phyloP scores from a whole-genome alignment of 177 flowering plant genomes.

The Vitis hybrid region DNA sequence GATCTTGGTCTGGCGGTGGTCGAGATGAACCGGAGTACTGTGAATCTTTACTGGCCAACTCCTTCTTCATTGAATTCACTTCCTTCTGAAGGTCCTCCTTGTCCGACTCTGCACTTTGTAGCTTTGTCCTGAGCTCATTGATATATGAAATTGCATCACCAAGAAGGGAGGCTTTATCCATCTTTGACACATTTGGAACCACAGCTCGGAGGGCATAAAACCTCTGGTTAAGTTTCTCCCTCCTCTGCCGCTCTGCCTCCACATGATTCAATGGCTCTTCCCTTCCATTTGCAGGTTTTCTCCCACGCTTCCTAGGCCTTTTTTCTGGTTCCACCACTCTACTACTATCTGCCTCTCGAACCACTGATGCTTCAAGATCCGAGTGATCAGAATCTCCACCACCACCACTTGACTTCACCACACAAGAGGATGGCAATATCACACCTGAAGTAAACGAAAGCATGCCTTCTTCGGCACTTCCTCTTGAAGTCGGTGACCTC shows the following conservation, averaged over 20 bases:
- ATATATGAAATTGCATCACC: slow-evolving; percentile 92
- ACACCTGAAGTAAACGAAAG: slow-evolving; percentile 74
- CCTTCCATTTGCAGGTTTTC: slow-evolving; percentile 94
- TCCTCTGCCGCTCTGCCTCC: slow-evolving; percentile 92
- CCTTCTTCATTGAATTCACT: slow-evolving; percentile 56
- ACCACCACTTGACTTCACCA: slow-evolving; percentile 46
- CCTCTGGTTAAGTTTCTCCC: slow-evolving; percentile 96
- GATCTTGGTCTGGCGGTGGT: slow-evolving; percentile 30
- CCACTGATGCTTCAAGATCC: slow-evolving; percentile 82
- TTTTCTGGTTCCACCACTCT: slow-evolving; percentile 69
- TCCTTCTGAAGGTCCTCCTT: slow-evolving; percentile 57
- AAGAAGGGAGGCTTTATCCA: slow-evolving; percentile 97
- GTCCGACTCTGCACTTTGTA: slow-evolving; percentile 49
- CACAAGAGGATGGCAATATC: slow-evolving; percentile 50
- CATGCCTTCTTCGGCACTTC: slow-evolving; percentile 76
- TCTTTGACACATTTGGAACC: slow-evolving; percentile 96
- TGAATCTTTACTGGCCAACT: slow-evolving; percentile 30
- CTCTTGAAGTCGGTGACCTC: slow-evolving; percentile 49
- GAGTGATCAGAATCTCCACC: slow-evolving; percentile 83
- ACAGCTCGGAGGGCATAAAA: slow-evolving; percentile 93
- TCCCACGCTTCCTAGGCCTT: slow-evolving; percentile 79
- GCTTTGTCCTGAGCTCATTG: slow-evolving; percentile 66
- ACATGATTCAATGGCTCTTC: slow-evolving; percentile 96
- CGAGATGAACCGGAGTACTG: slow-evolving; percentile 9
- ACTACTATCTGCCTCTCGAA: slow-evolving; percentile 62